A percentile compares a stretch with the other conserved stretches of the same genome.
These are phyloP conservation scores for Cucurbita maxima DNA, from an alignment of 306 rosid genomes.

Conservation along the genomic window DNA sequence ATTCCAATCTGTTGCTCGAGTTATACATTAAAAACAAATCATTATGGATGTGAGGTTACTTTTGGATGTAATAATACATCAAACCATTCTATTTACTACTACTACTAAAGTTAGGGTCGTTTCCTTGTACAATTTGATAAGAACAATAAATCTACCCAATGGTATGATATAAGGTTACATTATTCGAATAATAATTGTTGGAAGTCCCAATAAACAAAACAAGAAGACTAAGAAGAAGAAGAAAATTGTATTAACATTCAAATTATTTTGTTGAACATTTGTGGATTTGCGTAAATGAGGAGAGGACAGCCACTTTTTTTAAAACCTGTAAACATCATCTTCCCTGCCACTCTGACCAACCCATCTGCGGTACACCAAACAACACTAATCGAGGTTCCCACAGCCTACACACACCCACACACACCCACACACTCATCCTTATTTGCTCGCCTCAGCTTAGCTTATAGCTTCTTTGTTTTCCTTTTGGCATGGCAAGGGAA, in stretches of 20 bases:
- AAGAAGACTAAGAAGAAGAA: neutral
- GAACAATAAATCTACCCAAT: too few relatives aligned
- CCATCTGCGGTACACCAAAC: constrained; percentile 8
- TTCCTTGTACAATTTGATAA: too few relatives aligned
- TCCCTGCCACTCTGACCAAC: neutral
- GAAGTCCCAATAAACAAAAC: neutral
- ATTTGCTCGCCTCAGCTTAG: too few relatives aligned
- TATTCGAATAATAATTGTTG: too few relatives aligned
- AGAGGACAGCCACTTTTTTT: neutral
- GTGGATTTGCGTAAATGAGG: neutral
- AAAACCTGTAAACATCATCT: constrained; percentile 6
- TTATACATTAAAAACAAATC: too few relatives aligned
- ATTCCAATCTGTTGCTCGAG: too few relatives aligned
- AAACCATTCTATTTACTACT: too few relatives aligned
- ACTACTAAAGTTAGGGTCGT: too few relatives aligned
- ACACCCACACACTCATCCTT: neutral
- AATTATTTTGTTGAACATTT: neutral
- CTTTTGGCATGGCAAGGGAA: neutral
- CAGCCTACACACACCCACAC: constrained; percentile 2
- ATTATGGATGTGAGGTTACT: too few relatives aligned
- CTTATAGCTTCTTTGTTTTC: neutral
- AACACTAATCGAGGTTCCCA: neutral
- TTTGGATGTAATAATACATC: too few relatives aligned
- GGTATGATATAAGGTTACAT: too few relatives aligned
- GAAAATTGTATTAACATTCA: neutral